Conservation (phyloP, 2,329 filamentous ascomycete species). For the Eutypa lata region DNA sequence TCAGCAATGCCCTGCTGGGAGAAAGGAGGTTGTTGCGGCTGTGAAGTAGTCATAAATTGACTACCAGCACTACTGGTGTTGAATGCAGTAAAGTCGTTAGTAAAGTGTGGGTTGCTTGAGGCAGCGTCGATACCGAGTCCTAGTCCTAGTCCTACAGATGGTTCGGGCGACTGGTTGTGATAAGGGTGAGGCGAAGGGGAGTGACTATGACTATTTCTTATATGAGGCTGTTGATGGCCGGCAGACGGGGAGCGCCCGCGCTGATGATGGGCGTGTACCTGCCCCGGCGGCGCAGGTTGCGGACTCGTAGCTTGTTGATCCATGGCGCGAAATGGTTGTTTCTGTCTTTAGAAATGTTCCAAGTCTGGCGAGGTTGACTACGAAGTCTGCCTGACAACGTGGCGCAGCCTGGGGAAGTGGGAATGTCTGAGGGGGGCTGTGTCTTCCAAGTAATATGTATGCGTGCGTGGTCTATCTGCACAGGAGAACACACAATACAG, state of each 20-base stretch:
- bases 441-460: conserved; percentile 10
- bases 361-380: conserved; percentile 26
- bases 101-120: conserved; percentile 37
- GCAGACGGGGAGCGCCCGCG: conserved; percentile 61
- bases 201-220: conserved; percentile 64
- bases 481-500: background rate
- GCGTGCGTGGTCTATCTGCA: background rate
- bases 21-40: conserved; percentile 37
- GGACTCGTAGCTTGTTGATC: conserved; percentile 41
- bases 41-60: conserved; percentile 49
- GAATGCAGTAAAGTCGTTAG: conserved; percentile 44
- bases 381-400: conserved; percentile 28
- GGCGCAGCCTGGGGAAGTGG: conserved; percentile 25
- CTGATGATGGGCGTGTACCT: conserved; percentile 2
- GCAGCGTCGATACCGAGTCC: conserved; percentile 57
- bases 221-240: conserved; percentile 58
- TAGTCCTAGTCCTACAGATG: conserved; percentile 54
- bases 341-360: conserved; percentile 30
- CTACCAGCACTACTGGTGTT: conserved; percentile 36
- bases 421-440: conserved; percentile 24
- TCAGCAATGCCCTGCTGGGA: conserved; percentile 40
- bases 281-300: background rate
- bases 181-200: conserved; percentile 60
- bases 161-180: conserved; percentile 41
- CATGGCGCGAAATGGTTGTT: conserved; percentile 40